phyloP scores from a whole-genome alignment of 2,329 filamentous ascomycete species.

The Arthrinium phaeospermum region DNA sequence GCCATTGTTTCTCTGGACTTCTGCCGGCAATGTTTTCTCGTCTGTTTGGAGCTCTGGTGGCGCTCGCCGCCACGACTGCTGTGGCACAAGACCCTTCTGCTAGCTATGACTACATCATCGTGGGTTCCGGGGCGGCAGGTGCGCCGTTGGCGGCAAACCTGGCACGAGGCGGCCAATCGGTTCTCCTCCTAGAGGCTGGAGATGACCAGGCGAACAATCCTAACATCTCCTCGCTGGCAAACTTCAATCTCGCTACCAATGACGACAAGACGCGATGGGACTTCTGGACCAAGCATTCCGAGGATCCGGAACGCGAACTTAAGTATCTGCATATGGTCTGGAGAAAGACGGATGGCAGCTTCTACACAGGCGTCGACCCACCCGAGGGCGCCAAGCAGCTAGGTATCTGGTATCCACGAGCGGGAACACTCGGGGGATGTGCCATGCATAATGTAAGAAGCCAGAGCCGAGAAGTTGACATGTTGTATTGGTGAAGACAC shows the following conservation, averaged over 20 bases:
- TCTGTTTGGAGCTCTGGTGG: slow-evolving; percentile 2
- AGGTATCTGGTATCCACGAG: slow-evolving; percentile 42
- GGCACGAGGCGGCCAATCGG: slow-evolving; percentile 58
- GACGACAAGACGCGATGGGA: slow-evolving; percentile 55
- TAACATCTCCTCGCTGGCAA: slow-evolving; percentile 36
- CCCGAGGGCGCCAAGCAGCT: slow-evolving; percentile 38
- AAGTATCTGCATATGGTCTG: slow-evolving; percentile 41
- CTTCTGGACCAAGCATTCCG: slow-evolving; percentile 62
- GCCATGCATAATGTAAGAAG: slow-evolving; percentile 36
- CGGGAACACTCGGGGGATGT: slow-evolving; percentile 42
- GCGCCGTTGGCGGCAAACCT: slow-evolving; percentile 59
- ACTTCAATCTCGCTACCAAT: slow-evolving; percentile 46
- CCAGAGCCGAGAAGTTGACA: neutral
- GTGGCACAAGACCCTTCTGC: neutral
- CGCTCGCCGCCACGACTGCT: neutral
- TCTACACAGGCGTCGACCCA: slow-evolving; percentile 40
- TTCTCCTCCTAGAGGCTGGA: slow-evolving; percentile 62
- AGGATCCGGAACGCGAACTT: slow-evolving; percentile 57
- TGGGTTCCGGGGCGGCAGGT: slow-evolving; percentile 61
- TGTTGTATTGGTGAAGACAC: slow-evolving; percentile 19
- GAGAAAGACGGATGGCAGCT: slow-evolving; percentile 36
- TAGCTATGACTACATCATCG: slow-evolving; percentile 38
- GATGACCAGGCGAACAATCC: slow-evolving; percentile 48
- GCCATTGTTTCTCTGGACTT: neutral
- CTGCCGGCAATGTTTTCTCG: neutral